Evolutionary conservation across 2,329 filamentous ascomycete genomes (phyloP).

Genomic region (Neurospora sp.): DNA sequence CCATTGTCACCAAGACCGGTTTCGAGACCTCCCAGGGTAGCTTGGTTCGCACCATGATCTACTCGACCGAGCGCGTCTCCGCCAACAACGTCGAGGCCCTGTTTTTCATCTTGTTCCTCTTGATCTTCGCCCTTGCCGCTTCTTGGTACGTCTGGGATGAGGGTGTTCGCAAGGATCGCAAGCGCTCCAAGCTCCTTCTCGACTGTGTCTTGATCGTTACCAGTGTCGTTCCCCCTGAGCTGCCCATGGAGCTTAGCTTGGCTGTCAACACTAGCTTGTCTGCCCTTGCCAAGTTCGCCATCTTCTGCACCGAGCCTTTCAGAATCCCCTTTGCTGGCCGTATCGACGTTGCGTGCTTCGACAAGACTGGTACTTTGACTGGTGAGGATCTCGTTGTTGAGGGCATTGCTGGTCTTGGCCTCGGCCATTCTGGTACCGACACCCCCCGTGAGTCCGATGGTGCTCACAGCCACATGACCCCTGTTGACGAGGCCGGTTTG

Average conservation of each 20-base stretch:
- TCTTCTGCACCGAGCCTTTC: conserved; percentile 98
- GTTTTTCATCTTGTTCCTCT: conserved; percentile 94
- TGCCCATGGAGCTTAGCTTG: conserved; percentile 95
- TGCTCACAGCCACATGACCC: conserved; percentile 68
- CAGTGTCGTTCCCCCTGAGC: conserved; percentile 93
- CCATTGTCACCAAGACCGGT: conserved; percentile 90
- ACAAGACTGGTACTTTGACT: conserved; percentile 95
- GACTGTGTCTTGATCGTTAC: conserved; percentile 98
- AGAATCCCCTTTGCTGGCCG: conserved; percentile 93
- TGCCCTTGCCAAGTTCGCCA: conserved; percentile 86
- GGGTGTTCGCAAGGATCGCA: conserved; percentile 86
- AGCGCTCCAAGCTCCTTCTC: conserved; percentile 91
- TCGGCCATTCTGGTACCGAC: conserved; percentile 57
- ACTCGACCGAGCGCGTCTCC: conserved; percentile 97
- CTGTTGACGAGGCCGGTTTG: conserved; percentile 59
- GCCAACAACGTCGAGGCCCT: conserved; percentile 94
- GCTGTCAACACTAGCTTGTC: conserved; percentile 97
- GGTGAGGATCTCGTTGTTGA: conserved; percentile 96
- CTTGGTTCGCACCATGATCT: conserved; percentile 98
- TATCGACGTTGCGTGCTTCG: conserved; percentile 93
- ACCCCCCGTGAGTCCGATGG: conserved; percentile 64
- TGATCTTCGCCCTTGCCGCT: conserved; percentile 91
- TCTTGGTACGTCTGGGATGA: conserved; percentile 99
- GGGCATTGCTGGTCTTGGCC: conserved; percentile 79
- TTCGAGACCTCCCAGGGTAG: conserved; percentile 98